These are phyloP conservation scores for Ananas comosus DNA, from an alignment of 176 grass and related monocot species.

Conservation along the genomic window DNA sequence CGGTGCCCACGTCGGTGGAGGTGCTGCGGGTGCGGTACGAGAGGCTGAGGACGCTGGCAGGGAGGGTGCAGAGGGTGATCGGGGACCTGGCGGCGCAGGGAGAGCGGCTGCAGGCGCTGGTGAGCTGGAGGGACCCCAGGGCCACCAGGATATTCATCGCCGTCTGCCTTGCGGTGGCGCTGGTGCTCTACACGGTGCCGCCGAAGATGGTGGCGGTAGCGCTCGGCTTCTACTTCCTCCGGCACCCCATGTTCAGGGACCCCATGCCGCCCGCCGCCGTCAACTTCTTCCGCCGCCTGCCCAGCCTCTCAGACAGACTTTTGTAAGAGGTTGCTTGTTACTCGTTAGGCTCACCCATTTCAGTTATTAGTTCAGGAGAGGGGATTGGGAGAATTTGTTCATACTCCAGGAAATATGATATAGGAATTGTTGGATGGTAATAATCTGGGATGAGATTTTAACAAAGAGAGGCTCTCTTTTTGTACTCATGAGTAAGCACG, in stretches of 20 bases:
- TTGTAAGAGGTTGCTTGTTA: constrained; percentile 29
- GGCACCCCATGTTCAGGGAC: constrained; percentile 94
- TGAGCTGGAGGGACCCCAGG: constrained; percentile 94
- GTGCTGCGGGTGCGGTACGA: constrained; percentile 53
- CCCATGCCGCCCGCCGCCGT: constrained; percentile 70
- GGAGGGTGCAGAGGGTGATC: constrained; percentile 80
- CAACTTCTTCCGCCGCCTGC: constrained; percentile 97
- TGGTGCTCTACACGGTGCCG: constrained; percentile 63
- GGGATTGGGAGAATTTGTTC: neutral
- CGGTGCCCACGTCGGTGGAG: constrained; percentile 43
- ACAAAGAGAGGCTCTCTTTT: too few species aligned
- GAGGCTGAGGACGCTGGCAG: constrained; percentile 59
- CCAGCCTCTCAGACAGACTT: constrained; percentile 75
- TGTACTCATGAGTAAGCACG: too few species aligned
- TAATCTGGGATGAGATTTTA: too few species aligned
- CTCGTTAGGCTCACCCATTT: neutral
- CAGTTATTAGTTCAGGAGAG: constrained; percentile 8
- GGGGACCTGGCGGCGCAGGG: constrained; percentile 93
- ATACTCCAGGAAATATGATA: too few species aligned
- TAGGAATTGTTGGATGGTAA: too few species aligned
- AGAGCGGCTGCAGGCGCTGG: constrained; percentile 86
- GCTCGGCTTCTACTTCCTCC: constrained; percentile 87
- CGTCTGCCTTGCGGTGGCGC: constrained; percentile 68
- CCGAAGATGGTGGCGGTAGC: constrained; percentile 97
- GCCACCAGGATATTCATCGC: constrained; percentile 87